Percentiles rank a stretch among this genome's conserved stretches.
Conservation (phyloP, 805 yeast species). For the Clavispora asparagi region DNA sequence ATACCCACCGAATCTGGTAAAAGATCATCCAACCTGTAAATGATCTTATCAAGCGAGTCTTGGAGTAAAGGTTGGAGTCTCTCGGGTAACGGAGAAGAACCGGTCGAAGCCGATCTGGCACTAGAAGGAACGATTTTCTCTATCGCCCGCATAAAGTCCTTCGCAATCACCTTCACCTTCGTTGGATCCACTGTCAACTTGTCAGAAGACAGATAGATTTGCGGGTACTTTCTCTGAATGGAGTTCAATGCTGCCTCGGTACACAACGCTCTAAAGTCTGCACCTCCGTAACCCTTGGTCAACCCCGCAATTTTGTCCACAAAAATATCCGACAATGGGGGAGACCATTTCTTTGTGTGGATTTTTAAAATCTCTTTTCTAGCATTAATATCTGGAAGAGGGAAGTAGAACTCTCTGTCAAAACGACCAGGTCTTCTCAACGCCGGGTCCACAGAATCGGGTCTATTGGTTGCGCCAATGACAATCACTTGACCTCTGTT, state of each 20-base stretch:
- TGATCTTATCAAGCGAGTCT: constrained; percentile 43
- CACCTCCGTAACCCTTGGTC: constrained; percentile 98
- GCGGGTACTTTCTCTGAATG: constrained; percentile 90
- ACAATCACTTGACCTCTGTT: constrained; percentile 97
- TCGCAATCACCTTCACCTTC: constrained; percentile 65
- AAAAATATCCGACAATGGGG: constrained; percentile 57
- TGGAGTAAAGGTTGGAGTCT: constrained; percentile 60
- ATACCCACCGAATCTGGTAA: constrained; percentile 48
- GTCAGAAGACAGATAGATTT: constrained; percentile 72
- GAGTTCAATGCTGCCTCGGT: constrained; percentile 93
- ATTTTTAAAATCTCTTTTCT: constrained; percentile 74
- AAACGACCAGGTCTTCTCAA: constrained; percentile 95
- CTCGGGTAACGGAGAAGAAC: constrained; percentile 76
- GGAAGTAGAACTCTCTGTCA: constrained; percentile 94
- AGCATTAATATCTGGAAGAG: constrained; percentile 79
- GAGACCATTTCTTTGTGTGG: constrained; percentile 87
- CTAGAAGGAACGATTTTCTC: constrained; percentile 90
- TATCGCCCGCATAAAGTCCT: constrained; percentile 81
- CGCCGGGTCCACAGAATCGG: constrained; percentile 98
- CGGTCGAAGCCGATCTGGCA: constrained; percentile 72
- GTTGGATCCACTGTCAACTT: constrained; percentile 71
- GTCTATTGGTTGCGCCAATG: constrained; percentile 96
- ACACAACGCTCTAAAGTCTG: constrained; percentile 88
- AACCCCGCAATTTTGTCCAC: constrained; percentile 63
- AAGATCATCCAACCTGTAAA: constrained; percentile 45